A percentile compares a stretch with the other conserved stretches of the same genome.
These are phyloP conservation scores for Paramecium tetraurelia DNA, from an alignment of 73 alveolate species.

Conservation along the genomic window DNA sequence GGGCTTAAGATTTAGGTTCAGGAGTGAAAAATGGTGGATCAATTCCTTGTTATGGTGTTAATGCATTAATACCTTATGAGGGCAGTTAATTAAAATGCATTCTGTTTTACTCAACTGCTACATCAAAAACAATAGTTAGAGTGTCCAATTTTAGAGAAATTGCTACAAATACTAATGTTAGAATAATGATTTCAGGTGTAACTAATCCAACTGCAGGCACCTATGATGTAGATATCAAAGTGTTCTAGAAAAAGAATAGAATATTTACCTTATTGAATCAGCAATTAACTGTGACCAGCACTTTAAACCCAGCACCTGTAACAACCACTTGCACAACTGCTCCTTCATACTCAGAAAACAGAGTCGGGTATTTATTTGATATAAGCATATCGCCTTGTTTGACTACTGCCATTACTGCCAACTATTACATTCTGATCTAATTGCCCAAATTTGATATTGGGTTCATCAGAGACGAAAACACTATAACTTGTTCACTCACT, in stretches of 20 bases:
- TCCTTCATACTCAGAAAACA: constrained; percentile 30
- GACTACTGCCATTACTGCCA: background rate
- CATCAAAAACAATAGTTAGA: background rate
- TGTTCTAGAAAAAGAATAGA: background rate
- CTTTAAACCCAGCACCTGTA: background rate
- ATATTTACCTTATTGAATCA: background rate
- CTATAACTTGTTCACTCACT: constrained; percentile 35
- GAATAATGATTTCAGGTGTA: constrained; percentile 35
- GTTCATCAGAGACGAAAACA: background rate
- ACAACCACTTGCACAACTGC: background rate
- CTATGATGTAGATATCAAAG: background rate
- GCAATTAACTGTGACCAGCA: background rate
- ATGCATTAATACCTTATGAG: constrained; percentile 38
- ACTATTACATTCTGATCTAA: background rate
- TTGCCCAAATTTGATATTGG: constrained; percentile 54
- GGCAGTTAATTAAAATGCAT: constrained; percentile 50
- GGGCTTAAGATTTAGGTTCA: constrained; percentile 51
- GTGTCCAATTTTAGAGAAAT: background rate
- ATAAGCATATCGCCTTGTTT: background rate
- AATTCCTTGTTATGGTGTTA: constrained; percentile 58
- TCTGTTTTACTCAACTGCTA: background rate
- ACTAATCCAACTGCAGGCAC: constrained; percentile 25
- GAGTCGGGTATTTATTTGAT: constrained; percentile 45
- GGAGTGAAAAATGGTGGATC: constrained; percentile 6
- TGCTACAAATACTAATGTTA: constrained; percentile 44